Conservation (phyloP, 2,329 filamentous ascomycete genomes). For the Penicillium aurantiogriseum region DNA sequence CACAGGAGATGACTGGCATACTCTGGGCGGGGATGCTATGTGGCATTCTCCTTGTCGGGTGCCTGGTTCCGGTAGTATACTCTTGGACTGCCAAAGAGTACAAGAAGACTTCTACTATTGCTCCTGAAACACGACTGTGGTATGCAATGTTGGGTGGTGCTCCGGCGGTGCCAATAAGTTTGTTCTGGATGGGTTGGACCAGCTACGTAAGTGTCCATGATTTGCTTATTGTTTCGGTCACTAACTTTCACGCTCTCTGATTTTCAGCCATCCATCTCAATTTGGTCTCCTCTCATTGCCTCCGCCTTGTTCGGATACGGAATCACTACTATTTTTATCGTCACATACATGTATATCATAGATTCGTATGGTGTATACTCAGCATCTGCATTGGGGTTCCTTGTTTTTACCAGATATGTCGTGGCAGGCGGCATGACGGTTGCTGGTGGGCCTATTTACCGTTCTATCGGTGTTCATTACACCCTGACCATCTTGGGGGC, state of each 20-base stretch:
- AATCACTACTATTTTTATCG: conserved; percentile 50
- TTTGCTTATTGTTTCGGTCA: neutral
- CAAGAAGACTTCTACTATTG: neutral
- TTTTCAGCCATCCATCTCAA: conserved; percentile 37
- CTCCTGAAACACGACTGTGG: conserved; percentile 53
- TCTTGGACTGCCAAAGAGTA: conserved; percentile 34
- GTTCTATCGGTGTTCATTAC: conserved; percentile 39
- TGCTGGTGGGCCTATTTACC: conserved; percentile 36
- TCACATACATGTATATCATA: conserved; percentile 56
- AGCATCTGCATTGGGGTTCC: conserved; percentile 46
- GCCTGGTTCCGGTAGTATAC: conserved; percentile 49
- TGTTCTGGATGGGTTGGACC: conserved; percentile 62
- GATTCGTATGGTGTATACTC: conserved; percentile 54
- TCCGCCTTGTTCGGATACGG: conserved; percentile 54
- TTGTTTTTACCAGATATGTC: conserved; percentile 43
- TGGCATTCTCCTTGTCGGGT: conserved; percentile 32
- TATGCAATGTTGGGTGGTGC: conserved; percentile 52
- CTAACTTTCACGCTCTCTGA: neutral
- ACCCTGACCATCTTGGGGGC: conserved; percentile 41
- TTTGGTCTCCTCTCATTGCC: conserved; percentile 52
- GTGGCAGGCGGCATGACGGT: conserved; percentile 37
- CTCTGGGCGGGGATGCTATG: conserved; percentile 49
- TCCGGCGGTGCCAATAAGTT: conserved; percentile 49
- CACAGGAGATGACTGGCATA: conserved; percentile 46
- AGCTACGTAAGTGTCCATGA: conserved; percentile 14